These are phyloP conservation scores for Brachypodium distachyon DNA, from an alignment of 202 grass and related monocot genomes.

Conservation along the genomic window DNA sequence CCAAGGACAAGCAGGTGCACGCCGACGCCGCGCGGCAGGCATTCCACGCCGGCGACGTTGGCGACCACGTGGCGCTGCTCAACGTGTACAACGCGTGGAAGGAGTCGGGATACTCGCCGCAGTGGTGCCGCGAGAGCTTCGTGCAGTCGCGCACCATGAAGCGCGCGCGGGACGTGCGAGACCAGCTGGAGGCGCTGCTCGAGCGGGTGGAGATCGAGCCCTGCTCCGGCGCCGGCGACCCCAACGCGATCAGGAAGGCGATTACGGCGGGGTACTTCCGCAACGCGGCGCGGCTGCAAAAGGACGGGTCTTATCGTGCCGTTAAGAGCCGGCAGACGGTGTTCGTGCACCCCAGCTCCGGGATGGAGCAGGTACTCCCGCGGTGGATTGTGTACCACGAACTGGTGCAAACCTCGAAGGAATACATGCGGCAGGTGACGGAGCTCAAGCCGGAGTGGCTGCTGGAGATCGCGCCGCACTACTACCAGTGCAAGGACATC, in stretches of 20 bases:
- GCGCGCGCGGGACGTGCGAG: conserved; percentile 40
- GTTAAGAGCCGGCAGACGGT: conserved; percentile 40
- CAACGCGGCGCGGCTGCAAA: conserved; percentile 4
- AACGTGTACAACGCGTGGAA: conserved; percentile 47
- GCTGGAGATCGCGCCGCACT: conserved; percentile 79
- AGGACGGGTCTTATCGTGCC: conserved; percentile 30
- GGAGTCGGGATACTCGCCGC: conserved; percentile 18
- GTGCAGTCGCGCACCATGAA: conserved; percentile 42
- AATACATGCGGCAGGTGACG: conserved; percentile 72
- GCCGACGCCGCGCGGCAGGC: conserved; percentile 27
- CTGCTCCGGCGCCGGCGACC: conserved; percentile 15
- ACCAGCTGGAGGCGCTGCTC: conserved; percentile 34
- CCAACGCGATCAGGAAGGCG: conserved; percentile 19
- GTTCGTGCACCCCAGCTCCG: conserved; percentile 65
- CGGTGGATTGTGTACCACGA: conserved; percentile 79
- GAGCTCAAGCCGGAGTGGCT: conserved; percentile 77
- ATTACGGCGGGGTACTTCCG: conserved; percentile 30
- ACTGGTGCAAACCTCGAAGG: conserved; percentile 63
- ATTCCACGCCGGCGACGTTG: conserved; percentile 9
- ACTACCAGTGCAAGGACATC: conserved; percentile 60
- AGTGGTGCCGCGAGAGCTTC: conserved; percentile 47
- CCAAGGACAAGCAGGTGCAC: conserved; percentile 27
- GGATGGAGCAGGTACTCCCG: conserved; percentile 32
- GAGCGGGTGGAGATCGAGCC: conserved; percentile 38
- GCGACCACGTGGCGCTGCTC: conserved; percentile 38